phyloP scores from a whole-genome alignment of 2,329 filamentous ascomycete genomes.

The Escovopsis sp. region DNA sequence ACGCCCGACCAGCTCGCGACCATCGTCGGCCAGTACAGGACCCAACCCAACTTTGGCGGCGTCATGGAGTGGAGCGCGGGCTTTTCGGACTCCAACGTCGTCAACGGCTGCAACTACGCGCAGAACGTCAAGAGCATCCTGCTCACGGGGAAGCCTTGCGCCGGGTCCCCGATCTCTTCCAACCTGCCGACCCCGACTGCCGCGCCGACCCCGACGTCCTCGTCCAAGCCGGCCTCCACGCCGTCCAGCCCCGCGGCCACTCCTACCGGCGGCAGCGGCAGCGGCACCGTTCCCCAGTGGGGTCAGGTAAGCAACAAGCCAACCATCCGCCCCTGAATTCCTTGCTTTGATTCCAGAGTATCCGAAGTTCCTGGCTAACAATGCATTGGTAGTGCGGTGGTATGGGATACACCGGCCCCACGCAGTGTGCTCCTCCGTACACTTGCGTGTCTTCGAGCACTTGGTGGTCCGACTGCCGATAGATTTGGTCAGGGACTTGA shows the following conservation, averaged over 20 bases:
- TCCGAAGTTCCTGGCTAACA: neutral
- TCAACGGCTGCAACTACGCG: slow-evolving; percentile 25
- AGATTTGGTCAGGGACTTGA: no score
- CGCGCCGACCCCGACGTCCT: neutral
- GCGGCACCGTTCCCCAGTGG: slow-evolving; percentile 3
- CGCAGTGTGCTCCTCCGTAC: slow-evolving; percentile 10
- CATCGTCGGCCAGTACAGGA: slow-evolving; percentile 17
- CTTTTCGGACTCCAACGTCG: slow-evolving; percentile 21
- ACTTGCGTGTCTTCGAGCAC: slow-evolving; percentile 8
- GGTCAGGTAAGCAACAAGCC: slow-evolving; percentile 5
- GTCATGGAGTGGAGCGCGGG: slow-evolving; percentile 28
- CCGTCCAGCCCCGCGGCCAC: neutral
- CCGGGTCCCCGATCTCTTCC: neutral
- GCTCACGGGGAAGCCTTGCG: slow-evolving; percentile 2
- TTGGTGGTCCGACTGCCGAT: slow-evolving; percentile 8
- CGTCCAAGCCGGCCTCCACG: neutral
- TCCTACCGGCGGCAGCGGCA: neutral
- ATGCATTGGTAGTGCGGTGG: slow-evolving; percentile 9
- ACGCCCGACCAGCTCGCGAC: slow-evolving; percentile 9
- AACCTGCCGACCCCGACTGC: neutral
- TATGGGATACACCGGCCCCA: slow-evolving; percentile 10
- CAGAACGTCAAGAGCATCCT: slow-evolving; percentile 5
- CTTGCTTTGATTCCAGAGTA: neutral
- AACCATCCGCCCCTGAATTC: neutral
- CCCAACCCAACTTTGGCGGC: slow-evolving; percentile 17